These are phyloP conservation scores for Phlyctochytrium bullatum DNA, from an alignment of 192 early-diverging fungal genomes.

Conservation along the genomic window DNA sequence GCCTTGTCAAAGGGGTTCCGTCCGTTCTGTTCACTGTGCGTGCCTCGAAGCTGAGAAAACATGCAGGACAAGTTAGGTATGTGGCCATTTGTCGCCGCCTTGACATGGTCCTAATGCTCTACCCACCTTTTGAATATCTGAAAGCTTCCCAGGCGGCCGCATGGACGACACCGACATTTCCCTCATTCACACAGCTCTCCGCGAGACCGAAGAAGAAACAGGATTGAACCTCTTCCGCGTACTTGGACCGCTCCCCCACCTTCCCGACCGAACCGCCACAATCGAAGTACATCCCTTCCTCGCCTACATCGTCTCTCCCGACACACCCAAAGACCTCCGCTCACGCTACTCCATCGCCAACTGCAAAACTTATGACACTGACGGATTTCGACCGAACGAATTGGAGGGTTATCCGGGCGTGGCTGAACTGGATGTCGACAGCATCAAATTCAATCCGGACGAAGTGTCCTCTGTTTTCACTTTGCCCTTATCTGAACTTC, in stretches of 20 bases:
- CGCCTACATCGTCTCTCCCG: slow-evolving; percentile 6
- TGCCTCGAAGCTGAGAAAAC: slow-evolving; percentile 57
- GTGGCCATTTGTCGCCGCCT: neutral
- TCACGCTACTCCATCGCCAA: too few species aligned
- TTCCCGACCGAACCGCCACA: slow-evolving; percentile 27
- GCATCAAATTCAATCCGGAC: slow-evolving; percentile 50
- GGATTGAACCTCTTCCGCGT: slow-evolving; percentile 46
- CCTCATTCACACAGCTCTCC: slow-evolving; percentile 63
- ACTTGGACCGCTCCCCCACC: slow-evolving; percentile 56
- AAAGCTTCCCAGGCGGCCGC: slow-evolving; percentile 42
- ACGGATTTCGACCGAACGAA: too few species aligned
- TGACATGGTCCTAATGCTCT: neutral
- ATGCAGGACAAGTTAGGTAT: slow-evolving; percentile 66
- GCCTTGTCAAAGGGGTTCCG: slow-evolving; percentile 45
- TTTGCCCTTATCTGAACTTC: slow-evolving; percentile 63
- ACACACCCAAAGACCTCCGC: neutral
- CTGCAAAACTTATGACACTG: neutral
- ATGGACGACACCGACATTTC: slow-evolving; percentile 56
- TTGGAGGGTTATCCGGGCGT: neutral
- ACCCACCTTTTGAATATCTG: neutral
- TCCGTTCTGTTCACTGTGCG: slow-evolving; percentile 81
- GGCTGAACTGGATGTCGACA: slow-evolving; percentile 38
- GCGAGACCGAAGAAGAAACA: slow-evolving; percentile 82
- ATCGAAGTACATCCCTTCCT: slow-evolving; percentile 34
- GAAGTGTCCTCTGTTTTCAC: slow-evolving; percentile 73